phyloP scores from a whole-genome alignment of 1,284 basidiomycete species.

The Pisolithus thermaeus region DNA sequence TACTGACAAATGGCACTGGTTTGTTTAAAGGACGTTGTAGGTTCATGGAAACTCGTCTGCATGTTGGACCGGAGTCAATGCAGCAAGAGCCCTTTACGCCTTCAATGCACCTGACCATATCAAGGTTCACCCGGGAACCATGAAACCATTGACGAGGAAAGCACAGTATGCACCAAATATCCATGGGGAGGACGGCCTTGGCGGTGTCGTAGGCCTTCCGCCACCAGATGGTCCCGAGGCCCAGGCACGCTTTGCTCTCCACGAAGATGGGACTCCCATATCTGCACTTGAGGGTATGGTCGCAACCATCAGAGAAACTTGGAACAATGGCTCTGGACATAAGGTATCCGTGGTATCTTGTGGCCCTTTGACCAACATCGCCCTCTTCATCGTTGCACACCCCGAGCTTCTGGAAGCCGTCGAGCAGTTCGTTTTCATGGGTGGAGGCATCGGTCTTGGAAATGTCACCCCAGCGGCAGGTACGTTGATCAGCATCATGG shows the following conservation, averaged over 20 bases:
- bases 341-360: constrained; percentile 66
- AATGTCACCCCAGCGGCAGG: constrained; percentile 73
- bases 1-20: not conserved
- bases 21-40: constrained; percentile 29
- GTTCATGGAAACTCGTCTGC: constrained; percentile 73
- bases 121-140: constrained; percentile 62
- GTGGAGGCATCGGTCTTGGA: constrained; percentile 79
- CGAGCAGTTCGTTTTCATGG: constrained; percentile 82
- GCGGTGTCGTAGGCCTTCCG: constrained; percentile 72
- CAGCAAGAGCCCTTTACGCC: constrained; percentile 64
- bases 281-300: constrained; percentile 66
- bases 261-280: constrained; percentile 33
- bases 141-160: constrained; percentile 54
- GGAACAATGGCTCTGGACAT: constrained; percentile 47
- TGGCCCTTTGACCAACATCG: constrained; percentile 83
- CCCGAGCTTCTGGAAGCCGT: constrained; percentile 65
- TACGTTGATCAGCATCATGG: constrained; percentile 22
- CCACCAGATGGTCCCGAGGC: constrained; percentile 41
- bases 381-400: constrained; percentile 67
- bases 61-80: constrained; percentile 62
- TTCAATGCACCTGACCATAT: constrained; percentile 56
- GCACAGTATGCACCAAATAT: constrained; percentile 63
- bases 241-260: constrained; percentile 38
- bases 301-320: constrained; percentile 44
- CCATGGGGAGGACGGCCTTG: constrained; percentile 74